These are phyloP conservation scores for Gillenia trifoliata DNA, from an alignment of 306 rosid genomes.

Conservation along the genomic window DNA sequence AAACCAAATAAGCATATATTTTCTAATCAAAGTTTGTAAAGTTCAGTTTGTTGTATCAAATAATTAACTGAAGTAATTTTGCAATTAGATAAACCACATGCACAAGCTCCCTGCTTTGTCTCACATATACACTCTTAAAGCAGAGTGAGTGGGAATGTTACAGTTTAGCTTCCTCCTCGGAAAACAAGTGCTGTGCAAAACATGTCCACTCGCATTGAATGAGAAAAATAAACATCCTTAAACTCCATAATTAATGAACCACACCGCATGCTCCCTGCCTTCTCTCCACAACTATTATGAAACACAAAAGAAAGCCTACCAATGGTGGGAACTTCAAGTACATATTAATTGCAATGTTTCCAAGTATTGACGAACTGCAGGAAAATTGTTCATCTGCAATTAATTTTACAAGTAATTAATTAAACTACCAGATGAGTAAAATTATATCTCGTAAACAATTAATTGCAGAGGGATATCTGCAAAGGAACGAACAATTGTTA, in stretches of 20 bases:
- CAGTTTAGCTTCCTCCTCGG: no score
- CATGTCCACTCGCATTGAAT: not conserved
- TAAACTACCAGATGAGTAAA: not conserved
- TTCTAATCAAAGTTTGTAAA: not conserved
- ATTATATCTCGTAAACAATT: not conserved
- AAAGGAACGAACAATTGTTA: not conserved
- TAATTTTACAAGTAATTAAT: slow-evolving; percentile 9
- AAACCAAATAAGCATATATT: not conserved
- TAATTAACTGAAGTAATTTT: not conserved
- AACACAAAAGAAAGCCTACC: slow-evolving; percentile 38
- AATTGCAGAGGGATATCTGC: not conserved
- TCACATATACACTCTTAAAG: no score
- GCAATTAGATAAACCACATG: not conserved
- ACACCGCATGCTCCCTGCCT: not conserved
- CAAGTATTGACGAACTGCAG: slow-evolving; percentile 91
- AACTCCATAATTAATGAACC: not conserved
- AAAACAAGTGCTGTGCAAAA: no score
- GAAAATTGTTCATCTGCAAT: slow-evolving; percentile 86
- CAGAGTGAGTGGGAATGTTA: no score
- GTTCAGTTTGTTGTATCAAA: not conserved
- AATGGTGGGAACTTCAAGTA: slow-evolving; percentile 82
- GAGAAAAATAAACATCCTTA: not conserved
- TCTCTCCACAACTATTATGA: not conserved
- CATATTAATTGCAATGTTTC: slow-evolving; percentile 90
- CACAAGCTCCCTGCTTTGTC: no score